Conservation (phyloP, 495 filamentous ascomycete species). For the Evernia prunastri region DNA sequence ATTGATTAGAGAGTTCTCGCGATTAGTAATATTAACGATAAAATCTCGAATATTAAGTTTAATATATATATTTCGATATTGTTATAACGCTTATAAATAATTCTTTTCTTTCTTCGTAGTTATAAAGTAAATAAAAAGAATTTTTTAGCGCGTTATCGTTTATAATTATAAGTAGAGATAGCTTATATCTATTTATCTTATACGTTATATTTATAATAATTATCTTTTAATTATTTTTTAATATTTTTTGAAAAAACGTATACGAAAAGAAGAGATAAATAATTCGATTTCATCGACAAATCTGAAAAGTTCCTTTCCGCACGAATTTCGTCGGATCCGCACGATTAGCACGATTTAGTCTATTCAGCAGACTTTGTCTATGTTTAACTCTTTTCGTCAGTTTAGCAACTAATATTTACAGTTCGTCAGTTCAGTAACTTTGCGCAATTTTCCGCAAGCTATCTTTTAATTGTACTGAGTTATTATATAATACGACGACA, state of each 20-base stretch:
- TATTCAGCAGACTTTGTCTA: no score
- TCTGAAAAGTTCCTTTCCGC: no score
- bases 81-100: not conserved
- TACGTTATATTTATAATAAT: not conserved
- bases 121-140: not conserved
- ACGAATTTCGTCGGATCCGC: no score
- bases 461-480: no score
- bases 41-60: not conserved
- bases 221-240: not conserved
- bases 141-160: not conserved
- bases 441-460: no score
- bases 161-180: not conserved
- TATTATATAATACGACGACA: no score
- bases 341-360: no score
- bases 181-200: not conserved
- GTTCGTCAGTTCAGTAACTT: no score
- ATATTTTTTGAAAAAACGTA: not conserved
- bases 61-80: not conserved
- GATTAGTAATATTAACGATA: not conserved
- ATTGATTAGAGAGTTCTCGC: not conserved
- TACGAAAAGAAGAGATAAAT: not conserved
- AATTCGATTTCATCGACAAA: not conserved
- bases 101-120: not conserved
- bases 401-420: no score
- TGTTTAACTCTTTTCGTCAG: no score